Percentiles rank a stretch among this genome's conserved stretches.
phyloP scores from a whole-genome alignment of 306 rosid species.

The Castanea sativa region DNA sequence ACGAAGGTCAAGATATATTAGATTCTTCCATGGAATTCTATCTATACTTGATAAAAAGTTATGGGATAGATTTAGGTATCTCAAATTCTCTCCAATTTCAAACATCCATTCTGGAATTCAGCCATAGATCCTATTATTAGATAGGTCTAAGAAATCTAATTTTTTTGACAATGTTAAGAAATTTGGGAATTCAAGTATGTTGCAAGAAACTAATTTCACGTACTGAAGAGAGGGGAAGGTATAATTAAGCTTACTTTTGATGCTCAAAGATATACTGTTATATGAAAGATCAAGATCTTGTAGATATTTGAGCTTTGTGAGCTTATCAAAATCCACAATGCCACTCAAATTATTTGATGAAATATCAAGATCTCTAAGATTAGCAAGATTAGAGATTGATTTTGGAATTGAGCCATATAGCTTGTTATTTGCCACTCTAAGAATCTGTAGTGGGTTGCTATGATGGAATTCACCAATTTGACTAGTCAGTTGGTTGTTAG shows the following conservation, averaged over 20 bases:
- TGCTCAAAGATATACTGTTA: neutral
- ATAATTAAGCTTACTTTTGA: neutral
- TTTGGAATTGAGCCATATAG: too few species aligned
- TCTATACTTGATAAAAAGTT: conserved; percentile 2
- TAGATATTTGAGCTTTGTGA: neutral
- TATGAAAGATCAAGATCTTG: neutral
- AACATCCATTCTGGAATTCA: too few species aligned
- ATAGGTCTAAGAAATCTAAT: too few species aligned
- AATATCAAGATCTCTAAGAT: too few species aligned
- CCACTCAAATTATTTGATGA: too few species aligned
- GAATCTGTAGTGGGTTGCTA: neutral
- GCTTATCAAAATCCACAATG: neutral
- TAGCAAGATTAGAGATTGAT: too few species aligned
- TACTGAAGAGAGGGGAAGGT: neutral
- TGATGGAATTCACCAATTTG: neutral
- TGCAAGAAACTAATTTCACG: neutral
- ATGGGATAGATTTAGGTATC: too few species aligned
- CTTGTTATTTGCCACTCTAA: conserved; percentile 1
- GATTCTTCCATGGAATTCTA: neutral
- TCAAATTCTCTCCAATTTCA: too few species aligned
- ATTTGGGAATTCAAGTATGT: conserved; percentile 19
- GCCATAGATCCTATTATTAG: too few species aligned
- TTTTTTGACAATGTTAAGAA: neutral
- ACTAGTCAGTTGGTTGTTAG: neutral
- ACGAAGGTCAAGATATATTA: fast-evolving